phyloP scores from a whole-genome alignment of 805 yeast species.

The Starmerella bombi region DNA sequence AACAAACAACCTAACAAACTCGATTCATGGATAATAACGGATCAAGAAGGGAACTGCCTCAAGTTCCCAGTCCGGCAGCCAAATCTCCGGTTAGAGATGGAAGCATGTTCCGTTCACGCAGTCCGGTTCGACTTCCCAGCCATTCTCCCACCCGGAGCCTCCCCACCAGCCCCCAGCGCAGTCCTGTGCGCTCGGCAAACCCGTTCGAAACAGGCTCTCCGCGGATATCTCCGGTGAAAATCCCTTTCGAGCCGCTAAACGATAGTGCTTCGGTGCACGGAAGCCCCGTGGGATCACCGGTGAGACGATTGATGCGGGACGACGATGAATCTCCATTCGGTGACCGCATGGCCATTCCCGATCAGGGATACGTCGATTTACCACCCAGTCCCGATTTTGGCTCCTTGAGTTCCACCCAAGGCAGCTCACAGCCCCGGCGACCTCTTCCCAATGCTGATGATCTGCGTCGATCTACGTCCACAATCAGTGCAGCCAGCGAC shows the following conservation, averaged over 20 bases:
- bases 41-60: slow-evolving; percentile 14
- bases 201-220: slow-evolving; percentile 18
- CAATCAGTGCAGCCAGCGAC: slow-evolving; percentile 7
- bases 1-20: no score
- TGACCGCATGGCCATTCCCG: neutral
- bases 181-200: slow-evolving; percentile 16
- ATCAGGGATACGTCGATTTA: slow-evolving; percentile 2
- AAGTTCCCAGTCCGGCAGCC: slow-evolving; percentile 16
- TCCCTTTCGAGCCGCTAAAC: slow-evolving; percentile 10
- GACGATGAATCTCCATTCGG: slow-evolving; percentile 1
- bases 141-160: slow-evolving; percentile 2
- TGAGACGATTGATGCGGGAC: slow-evolving; percentile 12
- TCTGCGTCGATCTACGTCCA: slow-evolving; percentile 11
- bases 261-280: slow-evolving; percentile 12
- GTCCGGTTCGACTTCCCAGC: neutral
- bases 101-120: neutral
- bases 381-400: neutral
- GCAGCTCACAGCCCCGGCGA: slow-evolving; percentile 2
- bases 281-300: slow-evolving; percentile 19
- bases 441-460: slow-evolving; percentile 9
- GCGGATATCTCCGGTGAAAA: slow-evolving; percentile 17
- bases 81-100: slow-evolving; percentile 12
- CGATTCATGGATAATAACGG: slow-evolving; percentile 8
- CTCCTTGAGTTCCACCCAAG: neutral
- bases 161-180: slow-evolving; percentile 3